These are phyloP conservation scores for Pachysolen tannophilus DNA, from an alignment of 805 yeast species.

Conservation along the genomic window DNA sequence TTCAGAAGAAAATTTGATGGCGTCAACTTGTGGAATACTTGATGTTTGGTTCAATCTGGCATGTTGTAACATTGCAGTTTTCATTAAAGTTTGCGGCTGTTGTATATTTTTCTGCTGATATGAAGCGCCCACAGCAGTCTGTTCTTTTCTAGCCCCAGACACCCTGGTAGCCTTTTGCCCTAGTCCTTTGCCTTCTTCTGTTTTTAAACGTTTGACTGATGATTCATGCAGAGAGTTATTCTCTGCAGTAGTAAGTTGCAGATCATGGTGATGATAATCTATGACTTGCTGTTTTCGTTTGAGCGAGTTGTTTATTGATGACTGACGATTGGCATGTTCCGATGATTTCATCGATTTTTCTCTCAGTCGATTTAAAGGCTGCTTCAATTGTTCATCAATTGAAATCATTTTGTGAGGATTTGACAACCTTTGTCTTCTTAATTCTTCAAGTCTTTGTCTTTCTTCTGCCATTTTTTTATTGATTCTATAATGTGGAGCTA, in stretches of 20 bases:
- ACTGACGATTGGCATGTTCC: not conserved
- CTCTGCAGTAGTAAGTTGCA: conserved; percentile 15
- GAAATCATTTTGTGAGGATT: conserved; percentile 1
- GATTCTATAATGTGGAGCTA: too few species aligned
- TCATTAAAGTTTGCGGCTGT: conserved; percentile 20
- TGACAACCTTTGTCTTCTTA: conserved; percentile 5
- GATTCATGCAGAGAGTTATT: conserved; percentile 10
- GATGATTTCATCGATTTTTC: conserved; percentile 6
- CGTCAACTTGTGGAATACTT: conserved; percentile 21
- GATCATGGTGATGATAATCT: too few species aligned
- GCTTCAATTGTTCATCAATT: conserved; percentile 5
- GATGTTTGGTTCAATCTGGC: conserved; percentile 20
- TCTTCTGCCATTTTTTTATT: conserved; percentile 9
- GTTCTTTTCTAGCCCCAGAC: conserved; percentile 12
- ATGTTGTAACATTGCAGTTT: conserved; percentile 24
- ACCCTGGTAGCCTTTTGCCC: conserved; percentile 18
- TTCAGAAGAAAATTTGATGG: conserved; percentile 24
- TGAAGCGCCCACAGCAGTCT: too few species aligned
- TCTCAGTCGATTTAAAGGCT: conserved; percentile 6
- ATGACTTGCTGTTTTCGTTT: conserved; percentile 17
- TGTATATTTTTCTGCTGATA: conserved; percentile 10
- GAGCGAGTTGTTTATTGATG: conserved; percentile 6
- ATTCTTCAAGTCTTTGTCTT: conserved; percentile 5
- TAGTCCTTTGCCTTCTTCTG: conserved; percentile 18
- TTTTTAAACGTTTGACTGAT: conserved; percentile 12